Evolutionary conservation across 176 grass and related monocot species (phyloP).

Genomic region (Neostapfia colusana): DNA sequence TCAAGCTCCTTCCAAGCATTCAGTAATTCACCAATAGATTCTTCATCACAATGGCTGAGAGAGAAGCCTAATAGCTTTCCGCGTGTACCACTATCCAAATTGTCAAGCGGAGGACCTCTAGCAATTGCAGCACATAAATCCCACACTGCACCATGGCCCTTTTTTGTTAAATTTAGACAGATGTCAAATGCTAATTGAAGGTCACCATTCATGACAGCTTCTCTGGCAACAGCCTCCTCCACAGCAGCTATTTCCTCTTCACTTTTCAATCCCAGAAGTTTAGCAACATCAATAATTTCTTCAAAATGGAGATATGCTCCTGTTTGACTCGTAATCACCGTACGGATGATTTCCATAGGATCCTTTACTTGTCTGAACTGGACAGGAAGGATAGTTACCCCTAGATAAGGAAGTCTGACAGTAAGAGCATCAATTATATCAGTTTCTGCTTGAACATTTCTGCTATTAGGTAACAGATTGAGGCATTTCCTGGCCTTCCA

Average conservation of each 20-base stretch:
- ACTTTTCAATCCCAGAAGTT: constrained; percentile 81
- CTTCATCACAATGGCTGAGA: constrained; percentile 77
- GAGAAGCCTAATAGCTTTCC: constrained; percentile 81
- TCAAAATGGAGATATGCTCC: constrained; percentile 89
- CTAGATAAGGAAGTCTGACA: constrained; percentile 85
- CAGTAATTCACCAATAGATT: constrained; percentile 82
- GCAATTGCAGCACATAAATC: constrained; percentile 93
- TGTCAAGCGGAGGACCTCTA: constrained; percentile 76
- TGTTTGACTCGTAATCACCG: constrained; percentile 78
- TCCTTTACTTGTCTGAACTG: constrained; percentile 89
- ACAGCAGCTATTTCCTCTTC: constrained; percentile 79
- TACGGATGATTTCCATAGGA: constrained; percentile 83
- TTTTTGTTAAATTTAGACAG: constrained; percentile 72
- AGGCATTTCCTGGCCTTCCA: constrained; percentile 99
- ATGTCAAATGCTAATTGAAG: constrained; percentile 91
- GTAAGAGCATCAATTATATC: constrained; percentile 95
- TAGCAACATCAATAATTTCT: constrained; percentile 89
- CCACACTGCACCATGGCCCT: constrained; percentile 72
- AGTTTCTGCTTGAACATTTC: constrained; percentile 77
- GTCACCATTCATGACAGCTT: constrained; percentile 85
- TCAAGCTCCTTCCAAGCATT: constrained; percentile 95
- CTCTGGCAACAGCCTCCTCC: constrained; percentile 86
- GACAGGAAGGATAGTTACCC: constrained; percentile 92
- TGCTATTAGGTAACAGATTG: constrained; percentile 77
- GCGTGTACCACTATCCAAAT: constrained; percentile 69